These are phyloP conservation scores for Trypanosomatidae sp. DNA, from an alignment of 208 protist species.

Conservation along the genomic window DNA sequence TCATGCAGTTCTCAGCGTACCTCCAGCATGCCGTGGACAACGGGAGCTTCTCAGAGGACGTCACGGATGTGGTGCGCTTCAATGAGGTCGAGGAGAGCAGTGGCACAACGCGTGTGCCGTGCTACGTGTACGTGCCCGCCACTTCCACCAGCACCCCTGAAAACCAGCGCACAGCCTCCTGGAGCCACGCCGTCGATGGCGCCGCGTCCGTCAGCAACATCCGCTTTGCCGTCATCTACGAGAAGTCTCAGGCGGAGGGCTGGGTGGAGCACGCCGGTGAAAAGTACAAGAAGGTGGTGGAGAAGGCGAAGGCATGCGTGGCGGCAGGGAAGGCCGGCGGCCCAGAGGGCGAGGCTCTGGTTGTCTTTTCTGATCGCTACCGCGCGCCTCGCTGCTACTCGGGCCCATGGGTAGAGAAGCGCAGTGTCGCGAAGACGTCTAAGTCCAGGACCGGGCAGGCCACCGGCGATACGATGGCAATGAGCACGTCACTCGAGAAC, in stretches of 20 bases:
- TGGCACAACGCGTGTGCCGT: conserved; percentile 48
- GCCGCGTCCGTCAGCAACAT: conserved; percentile 66
- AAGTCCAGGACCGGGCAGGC: background rate
- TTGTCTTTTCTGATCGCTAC: conserved; percentile 66
- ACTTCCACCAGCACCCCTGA: conserved; percentile 22
- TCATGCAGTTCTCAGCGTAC: conserved; percentile 60
- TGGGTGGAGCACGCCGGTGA: conserved; percentile 34
- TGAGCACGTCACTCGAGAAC: conserved; percentile 39
- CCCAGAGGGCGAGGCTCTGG: conserved; percentile 62
- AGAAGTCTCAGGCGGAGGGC: conserved; percentile 29
- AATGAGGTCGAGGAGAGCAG: conserved; percentile 31
- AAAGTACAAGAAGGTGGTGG: conserved; percentile 46
- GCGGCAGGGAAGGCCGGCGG: conserved; percentile 35
- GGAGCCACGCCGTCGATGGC: conserved; percentile 61
- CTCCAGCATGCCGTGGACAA: conserved; percentile 42
- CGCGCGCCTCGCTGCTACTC: conserved; percentile 64
- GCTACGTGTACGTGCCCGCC: conserved; percentile 67
- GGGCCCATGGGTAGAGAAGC: conserved; percentile 52
- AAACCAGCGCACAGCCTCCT: conserved; percentile 34
- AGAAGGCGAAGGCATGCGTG: conserved; percentile 42
- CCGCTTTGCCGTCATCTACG: conserved; percentile 72
- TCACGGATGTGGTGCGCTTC: conserved; percentile 47
- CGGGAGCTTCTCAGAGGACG: conserved; percentile 65
- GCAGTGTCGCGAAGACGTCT: conserved; percentile 2
- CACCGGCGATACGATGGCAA: background rate